Conservation (phyloP, 1,284 basidiomycete genomes). For the Malassezia restricta region DNA sequence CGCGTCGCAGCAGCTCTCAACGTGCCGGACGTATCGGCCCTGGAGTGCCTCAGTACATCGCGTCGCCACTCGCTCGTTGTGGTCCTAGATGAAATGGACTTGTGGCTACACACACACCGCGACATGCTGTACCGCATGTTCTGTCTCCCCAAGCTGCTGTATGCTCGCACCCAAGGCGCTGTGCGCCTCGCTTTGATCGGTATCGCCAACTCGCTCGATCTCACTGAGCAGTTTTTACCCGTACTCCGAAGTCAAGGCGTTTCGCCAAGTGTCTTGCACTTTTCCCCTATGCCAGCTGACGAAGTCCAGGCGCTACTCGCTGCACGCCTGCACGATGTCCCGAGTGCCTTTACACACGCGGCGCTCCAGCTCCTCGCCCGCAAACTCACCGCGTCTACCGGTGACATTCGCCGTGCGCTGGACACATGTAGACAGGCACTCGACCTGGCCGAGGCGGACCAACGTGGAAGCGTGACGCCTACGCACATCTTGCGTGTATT, state of each 20-base stretch:
- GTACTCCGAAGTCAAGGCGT: slow-evolving; percentile 33
- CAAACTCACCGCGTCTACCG: slow-evolving; percentile 47
- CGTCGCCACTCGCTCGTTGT: slow-evolving; percentile 33
- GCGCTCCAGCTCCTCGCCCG: slow-evolving; percentile 47
- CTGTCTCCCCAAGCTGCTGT: slow-evolving; percentile 15
- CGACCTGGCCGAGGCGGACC: slow-evolving; percentile 41
- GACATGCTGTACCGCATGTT: slow-evolving; percentile 47
- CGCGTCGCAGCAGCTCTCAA: slow-evolving; percentile 28
- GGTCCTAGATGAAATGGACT: slow-evolving; percentile 49
- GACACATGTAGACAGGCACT: slow-evolving; percentile 45
- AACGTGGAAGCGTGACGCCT: slow-evolving; percentile 25
- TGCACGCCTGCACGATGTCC: slow-evolving; percentile 33
- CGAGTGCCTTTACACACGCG: slow-evolving; percentile 42
- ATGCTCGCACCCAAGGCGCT: not conserved
- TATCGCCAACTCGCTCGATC: slow-evolving; percentile 42
- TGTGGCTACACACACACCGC: slow-evolving; percentile 41
- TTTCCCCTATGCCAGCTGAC: slow-evolving; percentile 45
- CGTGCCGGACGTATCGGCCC: slow-evolving; percentile 14
- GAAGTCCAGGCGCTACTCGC: slow-evolving; percentile 46
- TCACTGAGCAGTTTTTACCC: slow-evolving; percentile 40
- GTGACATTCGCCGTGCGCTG: slow-evolving; percentile 47
- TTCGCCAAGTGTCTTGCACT: slow-evolving; percentile 46
- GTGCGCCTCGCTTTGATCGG: slow-evolving; percentile 21
- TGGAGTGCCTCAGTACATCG: slow-evolving; percentile 14
- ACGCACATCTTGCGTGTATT: slow-evolving; percentile 41